These are phyloP conservation scores for Breynia disticha DNA, from an alignment of 441 rosid species.

Conservation along the genomic window DNA sequence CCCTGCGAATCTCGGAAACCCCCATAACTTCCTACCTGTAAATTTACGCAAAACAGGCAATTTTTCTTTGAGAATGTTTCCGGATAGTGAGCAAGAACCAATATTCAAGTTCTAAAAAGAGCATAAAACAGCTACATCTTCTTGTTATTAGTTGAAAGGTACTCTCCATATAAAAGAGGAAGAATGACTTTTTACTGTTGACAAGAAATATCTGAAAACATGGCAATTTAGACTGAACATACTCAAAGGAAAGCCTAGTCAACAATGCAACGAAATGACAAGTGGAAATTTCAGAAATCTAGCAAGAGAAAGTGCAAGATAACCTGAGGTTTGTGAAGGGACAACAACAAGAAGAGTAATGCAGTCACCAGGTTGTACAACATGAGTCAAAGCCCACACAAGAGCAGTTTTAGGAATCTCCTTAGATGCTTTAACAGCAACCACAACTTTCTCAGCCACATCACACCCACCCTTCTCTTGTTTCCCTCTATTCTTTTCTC, in stretches of 20 bases:
- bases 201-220: no score
- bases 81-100: no score
- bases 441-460: conserved; percentile 74
- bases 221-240: no score
- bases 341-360: conserved; percentile 88
- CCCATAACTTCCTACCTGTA: conserved; percentile 80
- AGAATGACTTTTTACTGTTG: no score
- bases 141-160: no score
- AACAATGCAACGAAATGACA: no score
- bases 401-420: conserved; percentile 89
- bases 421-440: conserved; percentile 92
- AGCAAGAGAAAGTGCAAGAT: not conserved
- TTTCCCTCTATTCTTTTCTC: conserved; percentile 45
- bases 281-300: not conserved
- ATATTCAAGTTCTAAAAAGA: no score
- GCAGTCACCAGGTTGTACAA: conserved; percentile 92
- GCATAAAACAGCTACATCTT: no score
- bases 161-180: no score
- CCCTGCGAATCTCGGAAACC: conserved; percentile 76
- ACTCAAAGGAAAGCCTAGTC: no score
- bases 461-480: conserved; percentile 43
- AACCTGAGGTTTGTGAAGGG: conserved; percentile 71
- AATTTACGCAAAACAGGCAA: conserved; percentile 3
- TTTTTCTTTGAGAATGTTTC: no score
- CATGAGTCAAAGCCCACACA: conserved; percentile 98